phyloP scores from a whole-genome alignment of 768 basidiomycete genomes.

The Tylopilus sp. region DNA sequence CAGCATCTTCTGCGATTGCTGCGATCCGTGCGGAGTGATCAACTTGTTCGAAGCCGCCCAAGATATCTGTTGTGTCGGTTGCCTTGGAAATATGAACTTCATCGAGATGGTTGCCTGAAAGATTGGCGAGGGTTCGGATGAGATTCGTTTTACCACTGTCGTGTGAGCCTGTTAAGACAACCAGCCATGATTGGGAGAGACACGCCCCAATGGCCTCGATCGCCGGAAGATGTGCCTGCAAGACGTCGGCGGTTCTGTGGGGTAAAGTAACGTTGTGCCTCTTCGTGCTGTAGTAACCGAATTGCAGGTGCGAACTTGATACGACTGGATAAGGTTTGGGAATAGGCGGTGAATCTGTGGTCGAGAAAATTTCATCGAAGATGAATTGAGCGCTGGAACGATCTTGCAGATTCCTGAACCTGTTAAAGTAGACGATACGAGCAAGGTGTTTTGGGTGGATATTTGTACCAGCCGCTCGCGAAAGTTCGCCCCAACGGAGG shows the following conservation, averaged over 20 bases:
- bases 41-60: constrained; percentile 95
- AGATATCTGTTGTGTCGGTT: constrained; percentile 89
- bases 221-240: constrained; percentile 60
- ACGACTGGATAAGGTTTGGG: constrained; percentile 35
- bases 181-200: constrained; percentile 75
- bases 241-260: constrained; percentile 45
- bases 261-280: constrained; percentile 33
- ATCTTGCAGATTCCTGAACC: constrained; percentile 78
- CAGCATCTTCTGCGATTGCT: constrained; percentile 38
- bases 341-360: constrained; percentile 33
- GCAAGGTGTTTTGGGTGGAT: constrained; percentile 62
- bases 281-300: constrained; percentile 56
- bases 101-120: constrained; percentile 63
- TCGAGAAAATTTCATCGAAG: constrained; percentile 53
- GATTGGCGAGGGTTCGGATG: constrained; percentile 63
- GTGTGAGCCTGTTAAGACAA: constrained; percentile 78
- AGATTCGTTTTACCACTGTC: constrained; percentile 78
- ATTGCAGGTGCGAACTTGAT: constrained; percentile 49
- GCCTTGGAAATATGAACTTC: constrained; percentile 81
- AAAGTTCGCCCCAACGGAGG: constrained; percentile 77
- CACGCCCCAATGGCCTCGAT: constrained; percentile 76
- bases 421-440: constrained; percentile 73
- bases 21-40: constrained; percentile 46
- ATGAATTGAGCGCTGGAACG: constrained; percentile 46
- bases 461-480: constrained; percentile 31